These are phyloP conservation scores for Hirsutella rhossiliensis DNA, from an alignment of 2,329 filamentous ascomycete genomes.

Conservation along the genomic window DNA sequence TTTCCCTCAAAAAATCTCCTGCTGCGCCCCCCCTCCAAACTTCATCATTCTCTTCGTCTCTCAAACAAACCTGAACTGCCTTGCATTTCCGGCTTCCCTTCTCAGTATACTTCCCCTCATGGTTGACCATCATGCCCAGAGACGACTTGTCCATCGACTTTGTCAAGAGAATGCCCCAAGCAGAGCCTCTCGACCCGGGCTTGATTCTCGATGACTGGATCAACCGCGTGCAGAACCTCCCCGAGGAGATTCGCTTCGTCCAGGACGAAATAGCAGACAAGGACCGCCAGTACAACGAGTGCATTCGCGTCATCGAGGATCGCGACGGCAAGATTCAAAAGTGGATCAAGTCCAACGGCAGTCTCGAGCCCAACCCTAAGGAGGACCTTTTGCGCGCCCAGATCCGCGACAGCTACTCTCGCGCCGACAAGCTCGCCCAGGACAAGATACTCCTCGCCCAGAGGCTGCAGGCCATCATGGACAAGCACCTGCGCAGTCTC, in stretches of 20 bases:
- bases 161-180: conserved; percentile 51
- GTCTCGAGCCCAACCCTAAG: conserved; percentile 61
- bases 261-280: conserved; percentile 77
- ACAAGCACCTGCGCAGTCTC: conserved; percentile 51
- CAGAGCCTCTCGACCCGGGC: conserved; percentile 50
- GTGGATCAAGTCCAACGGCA: conserved; percentile 67
- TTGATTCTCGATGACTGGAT: conserved; percentile 71
- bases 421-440: conserved; percentile 57
- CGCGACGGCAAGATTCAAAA: conserved; percentile 68
- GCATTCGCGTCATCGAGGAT: conserved; percentile 55
- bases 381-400: conserved; percentile 56
- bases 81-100: neutral
- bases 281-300: conserved; percentile 59
- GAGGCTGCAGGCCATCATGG: conserved; percentile 47
- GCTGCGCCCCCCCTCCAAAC: too few species aligned
- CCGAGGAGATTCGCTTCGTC: conserved; percentile 71
- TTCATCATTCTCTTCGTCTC: neutral
- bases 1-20: too few species aligned
- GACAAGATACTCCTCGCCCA: conserved; percentile 63
- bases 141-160: conserved; percentile 62
- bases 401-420: conserved; percentile 56
- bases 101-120: conserved; percentile 6
- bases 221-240: conserved; percentile 63
- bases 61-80: too few species aligned
- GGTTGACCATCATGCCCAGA: conserved; percentile 59